Conservation (phyloP, 768 basidiomycete genomes). For the Piloderma croceum region DNA sequence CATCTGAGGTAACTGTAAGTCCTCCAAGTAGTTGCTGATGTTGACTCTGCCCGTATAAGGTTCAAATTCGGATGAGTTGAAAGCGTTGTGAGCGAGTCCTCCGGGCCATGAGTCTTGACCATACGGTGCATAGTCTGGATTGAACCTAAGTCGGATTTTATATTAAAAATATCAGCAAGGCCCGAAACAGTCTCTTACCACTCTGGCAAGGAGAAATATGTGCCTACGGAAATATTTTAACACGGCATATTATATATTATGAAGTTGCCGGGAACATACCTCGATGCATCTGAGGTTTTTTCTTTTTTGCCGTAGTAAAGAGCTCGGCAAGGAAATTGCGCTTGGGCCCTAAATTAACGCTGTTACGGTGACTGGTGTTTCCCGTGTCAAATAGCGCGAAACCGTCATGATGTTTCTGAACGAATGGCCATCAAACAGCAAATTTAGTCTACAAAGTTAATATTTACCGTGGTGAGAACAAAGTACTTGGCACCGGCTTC, state of each 20-base stretch:
- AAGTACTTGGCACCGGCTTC: conserved; percentile 58
- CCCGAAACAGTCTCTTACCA: neutral
- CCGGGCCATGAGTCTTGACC: conserved; percentile 51
- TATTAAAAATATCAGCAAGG: neutral
- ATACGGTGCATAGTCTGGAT: conserved; percentile 46
- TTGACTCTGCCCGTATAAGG: conserved; percentile 47
- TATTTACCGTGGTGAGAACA: conserved; percentile 45
- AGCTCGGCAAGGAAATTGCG: conserved; percentile 49
- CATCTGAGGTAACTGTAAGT: conserved; percentile 50
- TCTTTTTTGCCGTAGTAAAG: conserved; percentile 41
- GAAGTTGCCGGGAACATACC: conserved; percentile 53
- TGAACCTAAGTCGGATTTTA: conserved; percentile 35
- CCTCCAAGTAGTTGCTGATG: conserved; percentile 48
- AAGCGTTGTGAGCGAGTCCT: conserved; percentile 47
- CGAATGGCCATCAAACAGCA: conserved; percentile 19
- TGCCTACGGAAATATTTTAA: conserved; percentile 13
- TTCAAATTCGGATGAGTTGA: conserved; percentile 40
- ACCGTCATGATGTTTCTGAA: conserved; percentile 59
- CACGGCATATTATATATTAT: conserved; percentile 1
- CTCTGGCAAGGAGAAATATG: neutral
- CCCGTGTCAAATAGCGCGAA: conserved; percentile 52
- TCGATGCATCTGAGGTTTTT: conserved; percentile 46
- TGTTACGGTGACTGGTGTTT: conserved; percentile 46
- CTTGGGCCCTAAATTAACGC: conserved; percentile 43
- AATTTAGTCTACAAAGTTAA: conserved; percentile 32